These are phyloP conservation scores for Gastrodia elata DNA, from an alignment of 106 monocot species.

Conservation along the genomic window DNA sequence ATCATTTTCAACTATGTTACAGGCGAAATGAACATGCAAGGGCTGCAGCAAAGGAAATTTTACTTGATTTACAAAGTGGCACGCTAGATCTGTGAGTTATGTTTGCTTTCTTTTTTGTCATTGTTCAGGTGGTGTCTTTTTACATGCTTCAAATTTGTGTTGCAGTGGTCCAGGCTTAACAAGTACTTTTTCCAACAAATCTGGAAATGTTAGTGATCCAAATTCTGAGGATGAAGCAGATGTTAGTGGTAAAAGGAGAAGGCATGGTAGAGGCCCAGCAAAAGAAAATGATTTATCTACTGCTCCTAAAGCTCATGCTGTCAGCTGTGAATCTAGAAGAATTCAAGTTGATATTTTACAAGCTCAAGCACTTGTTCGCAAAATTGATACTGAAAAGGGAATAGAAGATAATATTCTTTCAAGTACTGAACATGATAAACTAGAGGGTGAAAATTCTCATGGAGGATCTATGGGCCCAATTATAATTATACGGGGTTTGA, in stretches of 20 bases:
- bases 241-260: conserved; percentile 65
- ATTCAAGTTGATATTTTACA: conserved; percentile 74
- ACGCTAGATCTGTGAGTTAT: conserved; percentile 66
- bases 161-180: conserved; percentile 69
- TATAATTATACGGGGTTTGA: conserved; percentile 75
- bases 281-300: conserved; percentile 57
- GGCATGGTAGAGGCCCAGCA: conserved; percentile 42
- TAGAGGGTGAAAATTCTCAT: conserved; percentile 68
- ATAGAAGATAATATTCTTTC: conserved; percentile 74
- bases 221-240: conserved; percentile 87
- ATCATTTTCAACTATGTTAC: conserved; percentile 1
- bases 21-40: conserved; percentile 78
- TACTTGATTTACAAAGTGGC: conserved; percentile 85
- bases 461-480: conserved; percentile 86
- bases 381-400: conserved; percentile 86
- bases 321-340: conserved; percentile 54
- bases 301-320: conserved; percentile 68
- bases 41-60: conserved; percentile 65
- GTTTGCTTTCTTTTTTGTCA: not conserved
- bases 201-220: conserved; percentile 50
- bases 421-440: conserved; percentile 42
- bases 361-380: conserved; percentile 59
- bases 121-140: not conserved
- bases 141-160: not conserved
- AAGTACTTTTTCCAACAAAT: conserved; percentile 31